Evolutionary conservation across 768 basidiomycete species (phyloP), one percentile per base, ranked within the genome.

Genomic region (Fistulinella prunicolor): DNA sequence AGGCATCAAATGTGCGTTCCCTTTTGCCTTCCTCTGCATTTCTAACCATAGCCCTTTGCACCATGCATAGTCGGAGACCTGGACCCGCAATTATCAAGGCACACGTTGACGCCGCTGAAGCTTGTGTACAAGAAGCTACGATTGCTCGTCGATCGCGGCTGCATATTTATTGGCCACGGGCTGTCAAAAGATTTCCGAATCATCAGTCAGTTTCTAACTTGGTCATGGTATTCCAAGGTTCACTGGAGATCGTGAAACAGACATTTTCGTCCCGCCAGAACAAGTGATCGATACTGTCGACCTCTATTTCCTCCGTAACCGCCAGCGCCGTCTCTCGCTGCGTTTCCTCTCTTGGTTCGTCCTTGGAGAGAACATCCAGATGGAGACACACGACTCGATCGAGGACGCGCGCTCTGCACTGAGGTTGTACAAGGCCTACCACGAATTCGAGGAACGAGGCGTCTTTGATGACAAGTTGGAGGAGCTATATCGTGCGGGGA

Each of bases 61-160:
- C 57, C 12, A 23, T 19, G 38, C 40, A 14, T 60, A 98, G 95
- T 81, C 54, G 96, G 96, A 9, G 96, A 99, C 63, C 75, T 99
- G 42, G 93, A 98, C 62, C 90, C 89, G 9, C 73, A 79, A 46
- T 70, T 82, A 32, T 94, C 94, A 2, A 80, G 78, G 6, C 82
- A 96, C 63, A 96, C 94, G 0, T 74, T 98, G 38, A 96, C 95
- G 2, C 95, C 96, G 0, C 72, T 97, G 49, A 99, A 99, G 61
- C 79, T 95, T n/a, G 96, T 94, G 2, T 99, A 98, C 73, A 98
- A 98, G 76, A 99, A 99, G 64, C 73, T 99, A 12, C 82, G 96
- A 2, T 68, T 94, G 17, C 75, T 98, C 5, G 94, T 98, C 17
- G 96, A 99, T 64, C 77, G 86, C 20, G 94, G 94, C 6, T 99